Base-by-base conservation (phyloP, 345 rosid species). In the Cardiospermum halicacabum region DNA sequence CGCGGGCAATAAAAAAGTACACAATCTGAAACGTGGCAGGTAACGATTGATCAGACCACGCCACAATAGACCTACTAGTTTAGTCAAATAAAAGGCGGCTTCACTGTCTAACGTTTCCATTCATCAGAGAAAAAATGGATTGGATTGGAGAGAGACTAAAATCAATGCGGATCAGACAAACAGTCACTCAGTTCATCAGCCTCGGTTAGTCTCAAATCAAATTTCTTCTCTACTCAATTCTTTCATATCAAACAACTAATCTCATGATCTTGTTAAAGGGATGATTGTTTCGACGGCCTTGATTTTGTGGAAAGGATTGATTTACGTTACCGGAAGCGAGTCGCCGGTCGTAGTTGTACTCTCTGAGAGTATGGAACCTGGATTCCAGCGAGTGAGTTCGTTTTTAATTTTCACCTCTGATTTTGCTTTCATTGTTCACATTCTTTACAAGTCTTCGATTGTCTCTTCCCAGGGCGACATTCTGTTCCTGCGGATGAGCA, bases 301-400 rank as follows among this genome's bases (percentile, higher is more conserved):
- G 69, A 84, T 88, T n/a, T 69, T 88, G 71, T 91, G 97, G 93
- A 88, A 84, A 72, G 89, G 72, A 21, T 71, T 91, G 80, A 82
- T 83, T 80, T 83, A 80, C 62, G 73, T 88, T 11, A 83, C 89
- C 3, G 96, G 92, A 16, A 82, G 78, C 15, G 92, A 85, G 74
- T 86, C 94, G 0, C 94, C 92, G 1, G 83, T 82, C n/a, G 94
- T 92, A 8, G 96, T 89, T 65, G 88, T 85, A 67, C 84, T 92
- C 18, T 70, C 94, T 21, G 90, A 70, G 39, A 89, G 96, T 57
- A 87, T 89, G 94, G 94, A 89, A 68, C 98, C 94, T 13, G 96
- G 87, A 59, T 89, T 91, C 73, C 69, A 81, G 70, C 72, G 90
- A 71, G 88, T 85, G 58, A 66, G 40, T 71, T 15, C 27, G 9